Evolutionary conservation across 140 eudicot genomes (phyloP), one percentile per base, ranked within the genome.

Genomic region (Flaveria floridana): DNA sequence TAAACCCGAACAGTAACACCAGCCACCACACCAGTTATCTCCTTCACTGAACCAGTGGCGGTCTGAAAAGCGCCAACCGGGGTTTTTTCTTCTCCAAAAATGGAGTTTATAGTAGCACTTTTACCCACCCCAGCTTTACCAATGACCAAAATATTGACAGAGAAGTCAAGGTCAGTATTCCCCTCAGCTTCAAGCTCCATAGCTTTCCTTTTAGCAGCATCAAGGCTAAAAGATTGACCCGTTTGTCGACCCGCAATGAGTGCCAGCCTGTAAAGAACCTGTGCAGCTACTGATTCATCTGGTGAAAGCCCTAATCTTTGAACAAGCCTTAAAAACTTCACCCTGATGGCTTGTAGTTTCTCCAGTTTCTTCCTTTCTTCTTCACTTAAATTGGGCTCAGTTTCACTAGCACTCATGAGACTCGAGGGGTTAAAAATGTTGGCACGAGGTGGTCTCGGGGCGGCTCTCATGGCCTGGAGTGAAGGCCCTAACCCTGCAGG

Each of bases 61-160:
- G 95, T 80, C 51, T 84, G 83, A 83, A 94, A 94, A 12, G 99
- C 96, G 82, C 84, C 84, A 30, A 91, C 87, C 3, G 70, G 42
- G 9, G 97, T 73, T 73, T 88, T 94, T 74, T 91, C 95, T 71
- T 94, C 99, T 7, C 96, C 96, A 18, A 94, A 87, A 58, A 94
- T 81, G 0, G 99, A 87, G 79, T 94, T 94, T 72, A 94, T 83
- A 15, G 96, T 94, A 18, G 99, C 97, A 85, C 99, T 94, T 85
- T 94, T 94, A 15, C 99, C 99, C 51, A 90, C 99, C n/a, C 99
- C 99, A 63, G 91, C 83, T 84, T 94, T 94, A 57, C 99, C 97
- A 18, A 91, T 77, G 76, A 91, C 99, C 10, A 94, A 73, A 56
- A 94, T 86, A 75, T 81, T 88, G 39, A 94, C 71, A 0, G 89